Evolutionary conservation across 2,329 filamentous ascomycete species (phyloP).

Genomic region (Botrytis porri): DNA sequence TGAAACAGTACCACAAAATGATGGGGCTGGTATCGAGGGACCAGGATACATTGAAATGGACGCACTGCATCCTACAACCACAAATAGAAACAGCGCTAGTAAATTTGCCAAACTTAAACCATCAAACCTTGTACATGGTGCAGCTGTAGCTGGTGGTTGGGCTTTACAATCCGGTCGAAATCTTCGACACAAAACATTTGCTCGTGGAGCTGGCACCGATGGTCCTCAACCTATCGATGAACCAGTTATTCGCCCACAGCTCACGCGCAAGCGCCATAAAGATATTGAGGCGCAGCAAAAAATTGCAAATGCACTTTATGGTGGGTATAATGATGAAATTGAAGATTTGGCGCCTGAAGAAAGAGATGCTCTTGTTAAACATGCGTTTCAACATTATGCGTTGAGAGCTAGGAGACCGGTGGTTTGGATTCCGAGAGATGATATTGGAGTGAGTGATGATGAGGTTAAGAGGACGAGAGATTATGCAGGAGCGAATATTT

Average conservation of each 20-base stretch:
- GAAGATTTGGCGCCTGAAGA: constrained; percentile 91
- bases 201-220: constrained; percentile 48
- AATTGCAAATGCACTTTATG: constrained; percentile 79
- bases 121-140: constrained; percentile 31
- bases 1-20: constrained; percentile 21
- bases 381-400: constrained; percentile 88
- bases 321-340: constrained; percentile 85
- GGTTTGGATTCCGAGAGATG: constrained; percentile 91
- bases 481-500: constrained; percentile 57
- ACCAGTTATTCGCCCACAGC: constrained; percentile 8
- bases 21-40: constrained; percentile 31
- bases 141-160: constrained; percentile 30
- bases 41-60: constrained; percentile 44
- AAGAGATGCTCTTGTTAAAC: constrained; percentile 77
- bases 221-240: constrained; percentile 36
- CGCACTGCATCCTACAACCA: constrained; percentile 42
- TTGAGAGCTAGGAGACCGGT: constrained; percentile 80
- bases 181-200: constrained; percentile 43
- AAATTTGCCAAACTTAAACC: constrained; percentile 35
- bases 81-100: not conserved
- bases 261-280: constrained; percentile 44
- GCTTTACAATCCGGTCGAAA: constrained; percentile 32
- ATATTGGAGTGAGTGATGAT: constrained; percentile 86
- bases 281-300: constrained; percentile 69
- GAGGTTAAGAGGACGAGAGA: constrained; percentile 78